Evolutionary conservation across 495 filamentous ascomycete genomes (phyloP).

Genomic region (Geoglossum glabrum): DNA sequence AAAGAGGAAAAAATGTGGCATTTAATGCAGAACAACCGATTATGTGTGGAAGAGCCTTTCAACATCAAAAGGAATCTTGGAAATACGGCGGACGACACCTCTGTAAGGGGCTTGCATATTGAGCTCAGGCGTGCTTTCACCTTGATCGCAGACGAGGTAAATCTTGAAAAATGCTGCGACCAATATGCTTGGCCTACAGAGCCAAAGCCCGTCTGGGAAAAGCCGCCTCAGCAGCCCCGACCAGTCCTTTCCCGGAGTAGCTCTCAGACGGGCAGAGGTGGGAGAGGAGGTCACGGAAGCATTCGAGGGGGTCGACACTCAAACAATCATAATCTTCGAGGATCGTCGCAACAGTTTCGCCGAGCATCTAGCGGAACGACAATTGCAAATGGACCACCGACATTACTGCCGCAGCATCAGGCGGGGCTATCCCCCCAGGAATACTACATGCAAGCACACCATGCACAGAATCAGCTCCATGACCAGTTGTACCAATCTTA

Average conservation of each 20-base stretch:
- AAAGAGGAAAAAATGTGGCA: constrained; percentile 80
- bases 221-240: constrained; percentile 40
- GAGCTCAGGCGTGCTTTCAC: constrained; percentile 81
- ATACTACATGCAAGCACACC: constrained; percentile 27
- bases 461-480: constrained; percentile 31
- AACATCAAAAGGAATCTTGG: constrained; percentile 84
- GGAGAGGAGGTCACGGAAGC: constrained; percentile 24
- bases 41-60: constrained; percentile 95
- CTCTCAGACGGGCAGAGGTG: constrained; percentile 27
- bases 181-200: constrained; percentile 70
- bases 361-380: constrained; percentile 9
- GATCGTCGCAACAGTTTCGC: constrained; percentile 12
- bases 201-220: constrained; percentile 58
- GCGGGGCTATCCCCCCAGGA: constrained; percentile 20
- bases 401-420: not conserved
- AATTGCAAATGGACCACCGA: not conserved
- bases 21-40: constrained; percentile 49
- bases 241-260: constrained; percentile 35
- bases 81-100: constrained; percentile 88
- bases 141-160: constrained; percentile 43
- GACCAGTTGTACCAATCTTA: constrained; percentile 43
- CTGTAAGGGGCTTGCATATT: constrained; percentile 72
- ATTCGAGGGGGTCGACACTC: constrained; percentile 37
- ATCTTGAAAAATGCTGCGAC: constrained; percentile 62
- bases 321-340: constrained; percentile 17